phyloP scores from a whole-genome alignment of 2,329 filamentous ascomycete genomes.

The Aspergillus intermedius region DNA sequence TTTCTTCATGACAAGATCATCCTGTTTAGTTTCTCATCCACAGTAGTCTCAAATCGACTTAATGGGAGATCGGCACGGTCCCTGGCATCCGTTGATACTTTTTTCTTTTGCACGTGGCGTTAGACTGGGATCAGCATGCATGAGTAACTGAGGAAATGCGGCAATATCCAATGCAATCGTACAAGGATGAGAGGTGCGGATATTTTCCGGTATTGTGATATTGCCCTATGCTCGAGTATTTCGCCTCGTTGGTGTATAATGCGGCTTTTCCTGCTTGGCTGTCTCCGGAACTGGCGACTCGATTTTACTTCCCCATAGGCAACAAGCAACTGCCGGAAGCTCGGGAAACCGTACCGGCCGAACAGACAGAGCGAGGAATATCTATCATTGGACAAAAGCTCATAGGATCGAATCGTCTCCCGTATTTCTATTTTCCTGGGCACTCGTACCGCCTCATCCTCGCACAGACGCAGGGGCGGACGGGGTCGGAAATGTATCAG shows the following conservation, averaged over 20 bases:
- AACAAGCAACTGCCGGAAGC: neutral
- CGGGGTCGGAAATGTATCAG: too few relatives aligned
- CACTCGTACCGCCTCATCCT: neutral
- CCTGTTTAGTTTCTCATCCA: conserved; percentile 10
- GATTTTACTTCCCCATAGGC: neutral
- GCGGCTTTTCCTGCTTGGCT: neutral
- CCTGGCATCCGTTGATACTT: conserved; percentile 31
- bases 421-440: neutral
- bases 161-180: neutral
- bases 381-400: neutral
- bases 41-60: conserved; percentile 18
- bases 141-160: conserved; percentile 7
- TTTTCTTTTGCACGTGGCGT: conserved; percentile 32
- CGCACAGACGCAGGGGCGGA: too few relatives aligned
- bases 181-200: neutral
- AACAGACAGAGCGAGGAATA: neutral
- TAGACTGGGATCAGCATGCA: conserved; percentile 34
- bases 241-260: neutral
- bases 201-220: neutral
- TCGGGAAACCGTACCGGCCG: neutral
- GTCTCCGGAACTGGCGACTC: neutral
- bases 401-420: neutral
- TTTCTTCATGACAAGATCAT: conserved; percentile 11
- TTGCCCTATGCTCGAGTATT: neutral
- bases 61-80: conserved; percentile 33